phyloP scores from a whole-genome alignment of 2,329 filamentous ascomycete species.

The Colletotrichum acutatum region DNA sequence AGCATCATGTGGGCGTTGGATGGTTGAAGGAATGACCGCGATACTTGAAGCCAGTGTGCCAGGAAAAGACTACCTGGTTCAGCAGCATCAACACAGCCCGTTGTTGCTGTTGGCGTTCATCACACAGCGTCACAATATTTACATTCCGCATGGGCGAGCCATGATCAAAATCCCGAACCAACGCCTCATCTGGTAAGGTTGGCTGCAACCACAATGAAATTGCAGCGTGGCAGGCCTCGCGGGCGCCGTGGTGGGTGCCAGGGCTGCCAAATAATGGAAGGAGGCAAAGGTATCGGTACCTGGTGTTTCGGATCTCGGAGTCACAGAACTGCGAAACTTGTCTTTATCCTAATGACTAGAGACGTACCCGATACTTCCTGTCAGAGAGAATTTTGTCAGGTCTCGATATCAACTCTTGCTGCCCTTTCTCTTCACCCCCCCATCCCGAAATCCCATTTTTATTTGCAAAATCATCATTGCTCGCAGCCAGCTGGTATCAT shows the following conservation, averaged over 20 bases:
- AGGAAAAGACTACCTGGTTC: not conserved
- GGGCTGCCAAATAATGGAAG: not conserved
- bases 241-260: not conserved
- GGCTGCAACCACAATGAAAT: conserved; percentile 1
- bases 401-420: not conserved
- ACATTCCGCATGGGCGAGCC: not conserved
- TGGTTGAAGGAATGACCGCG: not conserved
- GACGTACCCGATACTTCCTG: not conserved
- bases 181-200: not conserved
- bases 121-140: conserved; percentile 6
- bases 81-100: not conserved
- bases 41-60: not conserved
- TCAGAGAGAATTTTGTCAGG: not conserved
- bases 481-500: not conserved
- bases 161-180: not conserved
- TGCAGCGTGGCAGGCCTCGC: not conserved
- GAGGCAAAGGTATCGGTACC: not conserved
- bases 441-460: not conserved
- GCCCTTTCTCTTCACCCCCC: not conserved
- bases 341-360: not conserved
- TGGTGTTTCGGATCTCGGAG: not conserved
- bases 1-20: not conserved
- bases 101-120: not conserved
- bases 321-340: no score
- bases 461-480: not conserved